Percentiles rank a stretch among this genome's conserved stretches.
These are phyloP conservation scores for Diatrype stigma DNA, from an alignment of 2,329 filamentous ascomycete species.

Conservation along the genomic window DNA sequence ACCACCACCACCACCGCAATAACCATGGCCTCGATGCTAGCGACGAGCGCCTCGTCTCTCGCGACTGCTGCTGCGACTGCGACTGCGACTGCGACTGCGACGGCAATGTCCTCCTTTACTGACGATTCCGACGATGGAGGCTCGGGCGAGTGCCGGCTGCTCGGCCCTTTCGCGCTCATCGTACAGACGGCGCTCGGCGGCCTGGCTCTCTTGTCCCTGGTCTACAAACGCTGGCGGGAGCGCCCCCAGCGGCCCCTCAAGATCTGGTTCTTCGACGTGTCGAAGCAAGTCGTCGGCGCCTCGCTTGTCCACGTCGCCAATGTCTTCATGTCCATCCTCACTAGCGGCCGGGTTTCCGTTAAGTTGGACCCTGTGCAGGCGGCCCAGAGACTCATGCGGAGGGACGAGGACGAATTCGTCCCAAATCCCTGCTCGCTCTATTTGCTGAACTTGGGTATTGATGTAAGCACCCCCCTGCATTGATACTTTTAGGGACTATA, in stretches of 20 bases:
- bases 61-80: slow-evolving; percentile 17
- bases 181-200: slow-evolving; percentile 84
- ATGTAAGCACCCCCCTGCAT: slow-evolving; percentile 63
- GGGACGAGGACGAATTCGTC: slow-evolving; percentile 52
- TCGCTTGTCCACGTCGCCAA: slow-evolving; percentile 89
- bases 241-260: slow-evolving; percentile 86
- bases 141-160: slow-evolving; percentile 75
- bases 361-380: slow-evolving; percentile 44
- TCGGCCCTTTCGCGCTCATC: slow-evolving; percentile 86
- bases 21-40: slow-evolving; percentile 16
- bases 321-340: slow-evolving; percentile 93
- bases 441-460: slow-evolving; percentile 86
- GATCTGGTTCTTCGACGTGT: slow-evolving; percentile 97
- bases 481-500: slow-evolving; percentile 1
- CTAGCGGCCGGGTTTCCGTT: slow-evolving; percentile 75
- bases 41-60: not conserved
- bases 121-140: slow-evolving; percentile 38
- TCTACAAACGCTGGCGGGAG: slow-evolving; percentile 91
- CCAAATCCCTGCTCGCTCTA: slow-evolving; percentile 98
- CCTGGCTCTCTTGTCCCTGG: slow-evolving; percentile 78
- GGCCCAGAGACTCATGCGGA: slow-evolving; percentile 33
- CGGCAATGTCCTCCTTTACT: slow-evolving; percentile 9
- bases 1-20: slow-evolving; percentile 5
- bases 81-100: slow-evolving; percentile 19
- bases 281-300: slow-evolving; percentile 94